Evolutionary conservation across 1,284 basidiomycete genomes (phyloP).

Genomic region (Marasmius sp.): DNA sequence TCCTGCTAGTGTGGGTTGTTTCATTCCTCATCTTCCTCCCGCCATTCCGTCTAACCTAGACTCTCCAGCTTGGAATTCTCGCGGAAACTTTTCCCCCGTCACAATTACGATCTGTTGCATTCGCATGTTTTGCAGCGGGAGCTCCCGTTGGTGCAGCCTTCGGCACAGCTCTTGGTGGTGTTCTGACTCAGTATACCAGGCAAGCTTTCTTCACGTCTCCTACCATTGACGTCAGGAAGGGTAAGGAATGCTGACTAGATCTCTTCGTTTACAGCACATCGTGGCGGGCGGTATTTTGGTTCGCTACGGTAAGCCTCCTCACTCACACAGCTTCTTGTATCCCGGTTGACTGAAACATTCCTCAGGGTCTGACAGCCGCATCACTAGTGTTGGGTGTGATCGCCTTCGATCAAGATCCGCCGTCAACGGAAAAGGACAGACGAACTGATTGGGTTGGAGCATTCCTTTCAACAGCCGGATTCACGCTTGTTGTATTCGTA

Average conservation of each 20-base stretch:
- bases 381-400: neutral
- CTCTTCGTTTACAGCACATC: neutral
- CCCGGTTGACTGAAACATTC: neutral
- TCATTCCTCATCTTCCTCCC: neutral
- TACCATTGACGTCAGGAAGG: too few relatives aligned
- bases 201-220: slow-evolving; percentile 17
- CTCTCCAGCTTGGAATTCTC: slow-evolving; percentile 68
- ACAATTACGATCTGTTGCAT: slow-evolving; percentile 66
- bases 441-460: slow-evolving; percentile 58
- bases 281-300: slow-evolving; percentile 2
- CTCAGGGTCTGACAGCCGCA: neutral
- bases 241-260: neutral
- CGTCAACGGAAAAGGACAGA: slow-evolving; percentile 10
- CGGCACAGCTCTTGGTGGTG: slow-evolving; percentile 65
- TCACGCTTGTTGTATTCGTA: slow-evolving; percentile 53
- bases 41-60: neutral
- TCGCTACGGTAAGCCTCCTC: neutral
- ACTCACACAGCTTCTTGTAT: neutral
- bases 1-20: slow-evolving; percentile 61
- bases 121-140: slow-evolving; percentile 77
- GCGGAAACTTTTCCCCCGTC: slow-evolving; percentile 74
- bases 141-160: slow-evolving; percentile 72
- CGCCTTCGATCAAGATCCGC: slow-evolving; percentile 1
- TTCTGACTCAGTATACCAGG: slow-evolving; percentile 65
- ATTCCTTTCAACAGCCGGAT: slow-evolving; percentile 43